Evolutionary conservation across 73 alveolate genomes (phyloP).

Genomic region (Paramecium biaurelia): DNA sequence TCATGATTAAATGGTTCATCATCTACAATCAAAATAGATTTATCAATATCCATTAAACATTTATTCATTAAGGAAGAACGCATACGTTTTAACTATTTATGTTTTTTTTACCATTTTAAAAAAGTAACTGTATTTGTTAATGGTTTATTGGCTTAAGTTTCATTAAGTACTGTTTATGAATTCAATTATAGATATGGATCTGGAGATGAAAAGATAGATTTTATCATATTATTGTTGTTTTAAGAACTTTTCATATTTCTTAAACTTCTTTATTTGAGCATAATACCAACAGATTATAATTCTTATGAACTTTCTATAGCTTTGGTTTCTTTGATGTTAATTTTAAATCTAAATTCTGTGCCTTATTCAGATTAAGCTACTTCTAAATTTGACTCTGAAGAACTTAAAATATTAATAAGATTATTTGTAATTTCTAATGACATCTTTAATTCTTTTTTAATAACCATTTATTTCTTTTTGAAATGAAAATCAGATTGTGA

Average conservation of each 20-base stretch:
- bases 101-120: neutral
- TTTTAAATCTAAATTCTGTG: neutral
- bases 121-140: neutral
- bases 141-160: neutral
- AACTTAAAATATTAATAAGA: neutral
- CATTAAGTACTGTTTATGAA: neutral
- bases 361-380: neutral
- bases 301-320: neutral
- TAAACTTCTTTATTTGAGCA: neutral
- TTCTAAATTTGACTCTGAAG: neutral
- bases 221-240: neutral
- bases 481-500: neutral
- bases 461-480: neutral
- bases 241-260: neutral
- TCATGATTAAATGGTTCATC: constrained; percentile 54
- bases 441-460: neutral
- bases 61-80: neutral
- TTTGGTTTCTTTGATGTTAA: neutral
- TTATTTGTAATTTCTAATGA: neutral
- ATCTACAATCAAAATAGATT: neutral
- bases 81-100: neutral
- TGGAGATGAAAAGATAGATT: neutral
- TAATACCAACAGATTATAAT: neutral
- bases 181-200: neutral
- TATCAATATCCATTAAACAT: neutral